Percentiles rank a stretch among this genome's conserved stretches.
Evolutionary conservation across 2,329 filamentous ascomycete species (phyloP).

Genomic region (Nothophaeocryptopus gaeumannii): DNA sequence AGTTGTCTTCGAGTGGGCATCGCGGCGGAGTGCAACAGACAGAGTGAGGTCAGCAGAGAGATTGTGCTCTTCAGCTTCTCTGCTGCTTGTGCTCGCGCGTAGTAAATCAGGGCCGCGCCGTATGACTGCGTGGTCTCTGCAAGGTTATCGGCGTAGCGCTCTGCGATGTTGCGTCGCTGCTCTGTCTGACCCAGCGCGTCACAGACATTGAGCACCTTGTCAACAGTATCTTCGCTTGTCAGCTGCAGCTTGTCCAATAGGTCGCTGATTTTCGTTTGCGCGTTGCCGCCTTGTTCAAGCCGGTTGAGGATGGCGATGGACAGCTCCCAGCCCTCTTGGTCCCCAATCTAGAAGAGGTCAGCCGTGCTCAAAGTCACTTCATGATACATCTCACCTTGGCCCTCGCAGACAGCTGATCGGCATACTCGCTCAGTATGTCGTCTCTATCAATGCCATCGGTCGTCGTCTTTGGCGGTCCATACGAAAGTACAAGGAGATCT

Average conservation of each 20-base stretch:
- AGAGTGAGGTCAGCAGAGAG: slow-evolving; percentile 82
- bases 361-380: slow-evolving; percentile 31
- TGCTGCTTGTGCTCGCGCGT: slow-evolving; percentile 75
- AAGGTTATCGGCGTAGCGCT: slow-evolving; percentile 81
- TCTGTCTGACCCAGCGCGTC: slow-evolving; percentile 73
- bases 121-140: slow-evolving; percentile 65
- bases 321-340: slow-evolving; percentile 76
- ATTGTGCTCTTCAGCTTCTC: slow-evolving; percentile 81
- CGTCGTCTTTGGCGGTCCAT: slow-evolving; percentile 59
- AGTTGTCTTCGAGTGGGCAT: slow-evolving; percentile 71
- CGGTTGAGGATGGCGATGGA: slow-evolving; percentile 79
- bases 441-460: slow-evolving; percentile 73
- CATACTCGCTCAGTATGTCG: slow-evolving; percentile 73
- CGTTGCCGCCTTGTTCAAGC: slow-evolving; percentile 69
- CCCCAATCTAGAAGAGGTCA: slow-evolving; percentile 26
- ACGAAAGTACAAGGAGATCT: slow-evolving; percentile 79
- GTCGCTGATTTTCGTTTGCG: slow-evolving; percentile 70
- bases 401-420: slow-evolving; percentile 57
- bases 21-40: slow-evolving; percentile 76
- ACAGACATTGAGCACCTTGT: slow-evolving; percentile 77
- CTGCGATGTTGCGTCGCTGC: slow-evolving; percentile 76
- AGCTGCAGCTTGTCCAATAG: slow-evolving; percentile 72
- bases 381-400: slow-evolving; percentile 9
- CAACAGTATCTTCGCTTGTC: slow-evolving; percentile 67
- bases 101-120: slow-evolving; percentile 85